Evolutionary conservation across 192 early-diverging fungal species (phyloP).

Genomic region (Diversispora eburnea): DNA sequence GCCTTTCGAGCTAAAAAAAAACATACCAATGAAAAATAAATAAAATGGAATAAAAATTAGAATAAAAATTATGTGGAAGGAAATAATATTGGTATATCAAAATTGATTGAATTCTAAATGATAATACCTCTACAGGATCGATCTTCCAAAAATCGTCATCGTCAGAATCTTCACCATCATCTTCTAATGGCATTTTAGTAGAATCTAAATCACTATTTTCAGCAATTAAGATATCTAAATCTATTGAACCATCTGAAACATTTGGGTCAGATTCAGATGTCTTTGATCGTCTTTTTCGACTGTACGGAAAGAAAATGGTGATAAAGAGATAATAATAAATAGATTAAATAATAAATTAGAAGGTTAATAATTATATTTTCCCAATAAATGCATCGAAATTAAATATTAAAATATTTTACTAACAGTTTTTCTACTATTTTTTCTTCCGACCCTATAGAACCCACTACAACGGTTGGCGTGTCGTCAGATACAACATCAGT

Average conservation of each 20-base stretch:
- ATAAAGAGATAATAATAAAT: neutral
- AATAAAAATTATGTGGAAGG: neutral
- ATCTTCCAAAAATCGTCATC: slow-evolving; percentile 28
- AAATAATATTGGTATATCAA: too few species aligned
- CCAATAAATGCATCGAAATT: neutral
- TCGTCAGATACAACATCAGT: neutral
- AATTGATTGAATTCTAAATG: neutral
- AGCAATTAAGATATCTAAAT: slow-evolving; percentile 14
- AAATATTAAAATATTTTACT: neutral
- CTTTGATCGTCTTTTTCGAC: neutral
- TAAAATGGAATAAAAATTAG: too few species aligned
- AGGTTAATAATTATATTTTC: neutral
- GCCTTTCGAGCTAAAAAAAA: slow-evolving; percentile 11
- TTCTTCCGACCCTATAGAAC: neutral
- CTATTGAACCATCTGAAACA: slow-evolving; percentile 23
- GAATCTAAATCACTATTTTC: slow-evolving; percentile 25
- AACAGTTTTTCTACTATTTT: neutral
- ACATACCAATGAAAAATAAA: too few species aligned
- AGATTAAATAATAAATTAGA: neutral
- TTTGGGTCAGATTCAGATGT: neutral
- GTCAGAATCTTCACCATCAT: slow-evolving; percentile 14
- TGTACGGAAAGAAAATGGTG: too few species aligned
- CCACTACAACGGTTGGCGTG: neutral
- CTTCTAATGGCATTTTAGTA: neutral
- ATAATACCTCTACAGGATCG: slow-evolving; percentile 26